Base-by-base conservation (phyloP, 2,329 filamentous ascomycete species). In the Colletotrichum godetiae region DNA sequence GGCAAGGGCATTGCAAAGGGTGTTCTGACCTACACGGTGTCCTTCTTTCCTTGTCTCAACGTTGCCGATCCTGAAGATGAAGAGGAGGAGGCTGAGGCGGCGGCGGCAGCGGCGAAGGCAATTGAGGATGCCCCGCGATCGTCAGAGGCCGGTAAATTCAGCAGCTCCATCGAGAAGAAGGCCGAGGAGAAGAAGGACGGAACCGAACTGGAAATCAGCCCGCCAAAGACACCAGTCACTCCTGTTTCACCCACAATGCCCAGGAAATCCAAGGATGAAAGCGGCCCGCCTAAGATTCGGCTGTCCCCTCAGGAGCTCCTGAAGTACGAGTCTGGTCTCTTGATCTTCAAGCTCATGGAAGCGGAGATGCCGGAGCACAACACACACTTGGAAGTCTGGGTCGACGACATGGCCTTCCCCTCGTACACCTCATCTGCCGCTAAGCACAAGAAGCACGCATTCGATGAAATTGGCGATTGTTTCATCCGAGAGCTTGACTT, bases 401-500 rank as follows among this genome's bases (percentile, higher is more conserved):
- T 98, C 81, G 97, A 99, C 81, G 97, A 99, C 81, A 95, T 97
- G 89, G 90, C 94, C 37, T 98, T 97, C 85, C 93, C 97, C 0
- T 93, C 95, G 0, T 98, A 98, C 81, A 88, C 90, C 1, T 97
- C 95, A 12, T 91, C 93, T 1, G 94, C 92, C 75, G 92, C 95
- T 37, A 92, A 90, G 79, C 89, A 88, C 53, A 92, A 88, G 77
- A 85, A 88, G 12, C 89, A 92, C 79, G 93, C 90, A 65, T 95
- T 98, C 82, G 94, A 97, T 77, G 97, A 99, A 83, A 95, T 95
- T 79, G 95, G 96, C 61, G 97, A 99, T 83, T 97, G 95, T 67
- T 95, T 99, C 83, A 94, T 99, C 73, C 94, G 97, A 74, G 97
- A 99, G 82, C 88, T 99, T n/a, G 97, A 99, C 76, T 95, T 98